phyloP scores from a whole-genome alignment of 768 basidiomycete species.

The Naganishia antarctica region DNA sequence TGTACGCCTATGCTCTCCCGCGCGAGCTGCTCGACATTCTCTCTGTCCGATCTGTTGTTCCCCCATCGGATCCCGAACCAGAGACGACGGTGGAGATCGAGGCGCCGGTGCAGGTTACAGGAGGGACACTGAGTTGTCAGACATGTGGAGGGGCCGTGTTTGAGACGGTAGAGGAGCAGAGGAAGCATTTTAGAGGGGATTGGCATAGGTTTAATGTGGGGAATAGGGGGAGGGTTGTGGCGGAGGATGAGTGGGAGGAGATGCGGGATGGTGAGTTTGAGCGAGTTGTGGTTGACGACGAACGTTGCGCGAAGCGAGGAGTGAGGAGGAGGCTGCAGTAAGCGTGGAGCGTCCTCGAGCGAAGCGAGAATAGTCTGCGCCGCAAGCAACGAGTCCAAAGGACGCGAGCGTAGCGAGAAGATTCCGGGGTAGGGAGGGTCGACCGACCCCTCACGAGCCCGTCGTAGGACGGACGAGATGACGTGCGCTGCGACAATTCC shows the following conservation, averaged over 20 bases:
- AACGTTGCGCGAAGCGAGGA: conserved; percentile 37
- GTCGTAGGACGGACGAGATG: no score
- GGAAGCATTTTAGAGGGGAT: conserved; percentile 82
- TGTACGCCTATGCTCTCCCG: conserved; percentile 69
- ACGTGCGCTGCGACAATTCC: no score
- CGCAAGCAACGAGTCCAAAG: no score
- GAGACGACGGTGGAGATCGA: no score
- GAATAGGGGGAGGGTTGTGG: conserved; percentile 57
- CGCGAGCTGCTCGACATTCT: conserved; percentile 64
- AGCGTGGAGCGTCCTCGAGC: no score
- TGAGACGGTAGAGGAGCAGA: conserved; percentile 70
- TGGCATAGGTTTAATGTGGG: conserved; percentile 92
- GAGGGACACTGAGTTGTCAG: conserved; percentile 38
- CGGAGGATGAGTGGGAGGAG: conserved; percentile 66
- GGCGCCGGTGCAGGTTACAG: no score
- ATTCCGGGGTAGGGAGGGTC: no score
- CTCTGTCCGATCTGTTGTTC: conserved; percentile 59
- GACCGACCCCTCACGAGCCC: no score
- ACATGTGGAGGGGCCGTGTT: conserved; percentile 59
- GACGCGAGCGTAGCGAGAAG: no score
- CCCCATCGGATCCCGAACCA: conserved; percentile 36
- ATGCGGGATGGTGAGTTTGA: conserved; percentile 70
- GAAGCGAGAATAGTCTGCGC: no score
- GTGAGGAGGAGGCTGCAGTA: no score
- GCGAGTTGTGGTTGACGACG: not conserved